Base-by-base conservation (phyloP, 2,329 filamentous ascomycete species). In the Botrytis galanthina region DNA sequence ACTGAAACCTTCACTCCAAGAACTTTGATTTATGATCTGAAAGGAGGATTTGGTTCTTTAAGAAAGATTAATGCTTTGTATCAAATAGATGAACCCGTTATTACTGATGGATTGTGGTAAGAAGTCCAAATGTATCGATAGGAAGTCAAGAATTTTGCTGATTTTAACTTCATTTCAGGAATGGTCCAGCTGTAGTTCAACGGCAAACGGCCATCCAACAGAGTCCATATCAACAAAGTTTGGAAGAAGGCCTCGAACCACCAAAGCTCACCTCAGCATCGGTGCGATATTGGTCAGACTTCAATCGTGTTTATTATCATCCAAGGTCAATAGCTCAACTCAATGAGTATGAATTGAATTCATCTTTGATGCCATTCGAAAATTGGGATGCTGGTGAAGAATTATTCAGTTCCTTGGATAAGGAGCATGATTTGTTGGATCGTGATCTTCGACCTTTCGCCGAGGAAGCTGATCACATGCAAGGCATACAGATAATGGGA, bases 231-330 rank as follows among this genome's bases (percentile, higher is more conserved):
- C 94, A 97, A 80, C 87, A 89, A 79, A 92, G 90, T 76, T 88
- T 98, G 4, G 93, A 98, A 77, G 83, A 89, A 44, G 94, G 94
- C 35, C 81, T 87, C 8, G 82, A 88, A 4, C 86, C 91, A 9
- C 88, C 92, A 0, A 84, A 85, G 70, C 86, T 97, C 32, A 91
- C 87, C 1, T 86, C 90, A 1, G 88, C 90, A 10, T 88, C 89
- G 18, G 92, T 98, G n/a, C 89, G 94, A 71, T 98, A 96, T 84
- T 99, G 96, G 95, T 97, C 94, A 46, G 96, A 99, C 82, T 98
- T 94, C 83, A 97, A 93, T 78, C 90, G 94, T 39, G 88, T 96
- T n/a, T 99, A 90, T 83, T 98, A 93, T 81, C 95, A 98, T 81
- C 96, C 96, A 14, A 90, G 89, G 72, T 97, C 94, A 20, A 89